Evolutionary conservation across 2,329 filamentous ascomycete genomes (phyloP), one percentile per base, ranked within the genome.

Genomic region (Ambrosiella beaveri): DNA sequence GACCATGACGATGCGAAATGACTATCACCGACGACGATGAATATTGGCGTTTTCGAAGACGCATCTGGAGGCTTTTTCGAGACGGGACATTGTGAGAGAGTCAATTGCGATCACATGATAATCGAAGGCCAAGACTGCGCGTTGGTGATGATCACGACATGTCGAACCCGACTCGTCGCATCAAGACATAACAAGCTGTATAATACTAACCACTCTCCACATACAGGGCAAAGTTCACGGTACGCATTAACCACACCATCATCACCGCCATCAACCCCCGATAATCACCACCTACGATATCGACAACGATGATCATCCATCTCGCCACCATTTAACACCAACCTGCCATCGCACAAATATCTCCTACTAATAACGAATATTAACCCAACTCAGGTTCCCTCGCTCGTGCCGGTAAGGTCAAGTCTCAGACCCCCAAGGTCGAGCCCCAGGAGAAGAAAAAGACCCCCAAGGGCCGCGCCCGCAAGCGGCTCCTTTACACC

Each of bases 401-500:
- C 74, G 84, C 82, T 73, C 82, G 84, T 83, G 80, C 82, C 78
- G 88, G 88, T 79, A 95, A 95, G 82, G 89, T 95, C 84, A 94
- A 95, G 86, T 91, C 87, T 77, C 87, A 91, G 77, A 91, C 86
- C 68, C 86, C 86, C 71, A 90, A 91, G 83, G 86, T 91, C 74
- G 87, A 93, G 76, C 75, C 80, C 61, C 85, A 90, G 76, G 90
- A 96, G 85, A 95, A 95, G 85, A 79, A 86, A 77, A 96, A 97
- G 86, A 81, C 78, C 68, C 89, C 91, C 72, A 96, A 96, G 84
- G 91, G 91, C 71, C 89, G 91, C 71, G 91, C 91, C 68, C 88
- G 93, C 79, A 97, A 97, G 89, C 84, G 91, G 71, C 84, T 94
- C 73, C 84, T 82, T 74, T 96, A 96, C 83, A 95, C 88, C 68